These are phyloP conservation scores for Babesia ovata DNA, from an alignment of 169 alveolate species.

Conservation along the genomic window DNA sequence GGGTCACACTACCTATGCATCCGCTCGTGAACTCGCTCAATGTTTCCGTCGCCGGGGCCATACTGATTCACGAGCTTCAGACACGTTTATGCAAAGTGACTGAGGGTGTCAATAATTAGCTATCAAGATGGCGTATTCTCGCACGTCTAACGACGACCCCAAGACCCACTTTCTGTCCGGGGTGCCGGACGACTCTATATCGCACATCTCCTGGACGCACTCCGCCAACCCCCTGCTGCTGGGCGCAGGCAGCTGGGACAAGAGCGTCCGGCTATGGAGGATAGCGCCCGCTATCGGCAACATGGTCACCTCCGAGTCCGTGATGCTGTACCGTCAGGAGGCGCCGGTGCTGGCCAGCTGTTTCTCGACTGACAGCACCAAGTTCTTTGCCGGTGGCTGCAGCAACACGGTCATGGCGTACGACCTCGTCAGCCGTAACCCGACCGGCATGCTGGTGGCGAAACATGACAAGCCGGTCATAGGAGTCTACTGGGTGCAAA, in stretches of 20 bases:
- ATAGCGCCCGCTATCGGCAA: conserved; percentile 30
- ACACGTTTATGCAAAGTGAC: neutral
- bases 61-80: conserved; percentile 72
- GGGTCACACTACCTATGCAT: conserved; percentile 77
- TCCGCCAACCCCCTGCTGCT: conserved; percentile 62
- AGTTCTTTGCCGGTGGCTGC: conserved; percentile 69
- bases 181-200: conserved; percentile 67
- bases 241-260: conserved; percentile 72
- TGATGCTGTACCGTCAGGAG: conserved; percentile 38
- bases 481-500: conserved; percentile 63
- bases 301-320: conserved; percentile 43
- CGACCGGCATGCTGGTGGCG: conserved; percentile 60
- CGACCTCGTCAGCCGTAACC: conserved; percentile 48
- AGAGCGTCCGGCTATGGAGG: conserved; percentile 59
- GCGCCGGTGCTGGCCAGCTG: conserved; percentile 63
- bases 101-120: neutral
- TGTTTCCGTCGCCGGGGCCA: conserved; percentile 79
- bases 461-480: conserved; percentile 63
- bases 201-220: conserved; percentile 63
- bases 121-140: conserved; percentile 44
- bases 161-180: conserved; percentile 50
- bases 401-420: conserved; percentile 55
- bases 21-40: conserved; percentile 77
- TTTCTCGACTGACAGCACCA: conserved; percentile 44
- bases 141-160: conserved; percentile 43